Evolutionary conservation across 2,329 filamentous ascomycete species (phyloP).

Genomic region (Helminthosporium solani): DNA sequence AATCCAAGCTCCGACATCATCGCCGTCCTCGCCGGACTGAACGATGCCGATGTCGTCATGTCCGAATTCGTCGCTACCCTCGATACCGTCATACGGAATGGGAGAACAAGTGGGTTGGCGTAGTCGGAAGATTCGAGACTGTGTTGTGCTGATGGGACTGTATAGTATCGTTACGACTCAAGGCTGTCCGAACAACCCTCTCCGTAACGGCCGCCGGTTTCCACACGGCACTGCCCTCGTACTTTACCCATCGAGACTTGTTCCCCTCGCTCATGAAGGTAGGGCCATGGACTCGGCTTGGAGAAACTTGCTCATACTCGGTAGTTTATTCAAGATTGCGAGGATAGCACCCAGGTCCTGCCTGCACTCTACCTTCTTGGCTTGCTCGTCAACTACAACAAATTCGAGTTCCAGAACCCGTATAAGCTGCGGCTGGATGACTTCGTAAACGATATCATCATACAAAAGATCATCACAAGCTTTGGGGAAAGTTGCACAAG

Average conservation of each 20-base stretch:
- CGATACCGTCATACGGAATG: constrained; percentile 79
- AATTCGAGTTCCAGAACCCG: constrained; percentile 97
- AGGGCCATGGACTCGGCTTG: constrained; percentile 49
- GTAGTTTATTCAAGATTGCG: constrained; percentile 75
- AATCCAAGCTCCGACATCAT: constrained; percentile 97
- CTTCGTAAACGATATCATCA: constrained; percentile 89
- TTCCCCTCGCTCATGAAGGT: constrained; percentile 89
- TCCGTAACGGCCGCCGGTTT: constrained; percentile 91
- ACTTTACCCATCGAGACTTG: constrained; percentile 90
- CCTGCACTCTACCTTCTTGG: constrained; percentile 82
- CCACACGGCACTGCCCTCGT: constrained; percentile 89
- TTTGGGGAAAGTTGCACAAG: constrained; percentile 70
- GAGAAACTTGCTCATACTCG: constrained; percentile 37
- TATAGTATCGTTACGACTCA: constrained; percentile 70
- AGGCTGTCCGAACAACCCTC: constrained; percentile 77
- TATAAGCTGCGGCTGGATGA: constrained; percentile 90
- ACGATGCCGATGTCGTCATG: constrained; percentile 83
- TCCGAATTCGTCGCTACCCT: constrained; percentile 82
- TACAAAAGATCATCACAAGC: constrained; percentile 75
- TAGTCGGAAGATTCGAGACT: constrained; percentile 6
- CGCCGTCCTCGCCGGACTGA: constrained; percentile 80
- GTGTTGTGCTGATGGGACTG: not conserved
- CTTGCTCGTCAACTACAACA: constrained; percentile 95
- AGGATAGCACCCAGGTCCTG: constrained; percentile 60
- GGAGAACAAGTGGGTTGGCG: constrained; percentile 50